A percentile compares a stretch with the other conserved stretches of the same genome.
Conservation (phyloP, 139 green algal genomes). For the Dunaliella primolecta region DNA sequence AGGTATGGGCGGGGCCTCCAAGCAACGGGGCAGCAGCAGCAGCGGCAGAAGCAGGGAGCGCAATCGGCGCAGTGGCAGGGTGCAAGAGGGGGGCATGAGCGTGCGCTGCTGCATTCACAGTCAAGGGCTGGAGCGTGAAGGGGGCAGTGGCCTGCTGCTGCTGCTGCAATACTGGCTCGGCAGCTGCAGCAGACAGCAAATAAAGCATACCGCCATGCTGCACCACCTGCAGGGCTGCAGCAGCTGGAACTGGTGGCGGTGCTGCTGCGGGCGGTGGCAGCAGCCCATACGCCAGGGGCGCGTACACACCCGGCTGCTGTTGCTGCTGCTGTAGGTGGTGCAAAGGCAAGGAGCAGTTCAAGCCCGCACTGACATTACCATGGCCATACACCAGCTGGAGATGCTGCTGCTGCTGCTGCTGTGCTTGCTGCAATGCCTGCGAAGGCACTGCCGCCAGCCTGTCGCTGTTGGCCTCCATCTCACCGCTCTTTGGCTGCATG, state of each 20-base stretch:
- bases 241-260: background rate
- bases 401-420: background rate
- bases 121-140: background rate
- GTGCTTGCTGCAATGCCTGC: background rate
- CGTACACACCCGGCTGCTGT: background rate
- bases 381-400: too few species aligned
- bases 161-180: conserved; percentile 9
- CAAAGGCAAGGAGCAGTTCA: too few species aligned
- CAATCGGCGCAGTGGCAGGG: background rate
- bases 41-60: too few species aligned
- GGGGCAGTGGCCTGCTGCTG: conserved; percentile 7
- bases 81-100: too few species aligned
- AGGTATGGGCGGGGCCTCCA: background rate
- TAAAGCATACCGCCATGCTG: too few species aligned
- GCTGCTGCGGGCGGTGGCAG: conserved; percentile 13
- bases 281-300: background rate
- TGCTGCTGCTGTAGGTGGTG: conserved; percentile 1
- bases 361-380: too few species aligned
- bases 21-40: background rate
- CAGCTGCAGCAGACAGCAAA: conserved; percentile 2
- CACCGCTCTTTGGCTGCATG: too few species aligned
- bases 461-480: too few species aligned
- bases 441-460: background rate
- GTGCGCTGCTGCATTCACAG: too few species aligned
- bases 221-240: conserved; percentile 12